Evolutionary conservation across 192 early-diverging fungal species (phyloP), one percentile per base, ranked within the genome.

Genomic region (Globomyces pollinis-pini): DNA sequence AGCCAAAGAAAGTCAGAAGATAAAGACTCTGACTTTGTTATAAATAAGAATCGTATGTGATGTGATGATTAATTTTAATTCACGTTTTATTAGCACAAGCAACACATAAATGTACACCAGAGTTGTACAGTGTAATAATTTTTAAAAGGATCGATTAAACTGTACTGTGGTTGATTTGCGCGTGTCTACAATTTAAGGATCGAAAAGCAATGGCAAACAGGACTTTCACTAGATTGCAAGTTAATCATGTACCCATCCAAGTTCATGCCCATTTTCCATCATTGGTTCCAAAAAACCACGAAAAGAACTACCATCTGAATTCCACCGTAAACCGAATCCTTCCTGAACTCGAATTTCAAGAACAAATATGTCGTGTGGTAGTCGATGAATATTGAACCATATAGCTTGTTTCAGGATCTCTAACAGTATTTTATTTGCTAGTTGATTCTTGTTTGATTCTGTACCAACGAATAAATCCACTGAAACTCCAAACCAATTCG

Each of bases 261-360:
- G 44, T 47, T 47, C 44, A 47, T 47, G 44, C 11, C 44, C 44
- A 26, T 26, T 26, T 26, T 47, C 44, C 44, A 47, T 47, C 44
- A 47, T 47, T 47, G 44, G 44, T 26, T 47, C 44, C 23, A 47
- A 15, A 47, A 47, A 47, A 8, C 44, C 44, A 12, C 44, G 23
- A 26, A 47, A 47, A 9, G 8, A 28, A 7, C 23, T 26, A 12
- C 28, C 21, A 26, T 20, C 23, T 9, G 23, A 47, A 15, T 20
- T 47, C 44, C 44, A 47, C n/a, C 44, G 23, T 26, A 26, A 20
- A 26, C 44, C 44, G 28, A 28, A 47, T 15, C 44, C 44, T 47
- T 47, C 44, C 5, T 0, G 7, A 5, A 47, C 44, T 26, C 44
- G 23, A 47, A 47, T 47, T 26, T 47, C 44, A 20, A 47, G 28